Evolutionary conservation across 192 early-diverging fungal genomes (phyloP).

Genomic region (Gryganskiella cystojenkinii): DNA sequence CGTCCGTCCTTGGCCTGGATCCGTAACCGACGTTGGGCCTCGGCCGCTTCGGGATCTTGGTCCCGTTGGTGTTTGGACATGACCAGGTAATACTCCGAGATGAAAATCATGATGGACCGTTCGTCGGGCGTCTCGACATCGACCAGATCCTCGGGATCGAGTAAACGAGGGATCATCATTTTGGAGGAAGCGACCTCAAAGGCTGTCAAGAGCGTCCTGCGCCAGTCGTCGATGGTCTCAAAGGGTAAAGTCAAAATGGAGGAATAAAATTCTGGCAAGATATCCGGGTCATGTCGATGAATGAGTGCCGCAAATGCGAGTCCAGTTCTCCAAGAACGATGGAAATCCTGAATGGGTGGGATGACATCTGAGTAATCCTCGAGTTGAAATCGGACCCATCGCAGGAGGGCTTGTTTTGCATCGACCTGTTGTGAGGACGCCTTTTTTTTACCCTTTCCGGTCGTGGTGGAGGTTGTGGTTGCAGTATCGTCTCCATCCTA

Average conservation of each 20-base stretch:
- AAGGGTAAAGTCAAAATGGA: conserved; percentile 42
- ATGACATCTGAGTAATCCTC: conserved; percentile 63
- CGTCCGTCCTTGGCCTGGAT: conserved; percentile 35
- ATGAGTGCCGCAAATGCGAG: conserved; percentile 62
- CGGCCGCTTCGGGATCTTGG: conserved; percentile 40
- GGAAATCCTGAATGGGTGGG: conserved; percentile 63
- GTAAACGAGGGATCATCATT: conserved; percentile 54
- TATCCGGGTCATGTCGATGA: conserved; percentile 57
- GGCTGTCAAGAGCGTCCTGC: conserved; percentile 33
- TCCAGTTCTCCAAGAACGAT: conserved; percentile 63
- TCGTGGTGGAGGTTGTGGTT: too few relatives aligned
- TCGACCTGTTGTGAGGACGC: conserved; percentile 48
- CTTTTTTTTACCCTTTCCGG: conserved; percentile 35
- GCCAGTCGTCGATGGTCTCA: conserved; percentile 53
- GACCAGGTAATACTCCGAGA: conserved; percentile 60
- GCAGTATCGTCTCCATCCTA: conserved; percentile 34
- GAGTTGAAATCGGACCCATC: conserved; percentile 63
- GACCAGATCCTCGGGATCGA: conserved; percentile 60
- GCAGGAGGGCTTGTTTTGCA: conserved; percentile 60
- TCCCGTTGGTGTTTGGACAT: conserved; percentile 58
- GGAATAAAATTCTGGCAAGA: conserved; percentile 56
- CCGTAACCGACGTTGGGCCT: conserved; percentile 11
- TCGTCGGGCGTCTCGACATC: conserved; percentile 65
- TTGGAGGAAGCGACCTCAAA: conserved; percentile 56
- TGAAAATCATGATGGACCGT: conserved; percentile 63